Evolutionary conservation across 1,284 basidiomycete species (phyloP).

Genomic region (Porodaedalea pini): DNA sequence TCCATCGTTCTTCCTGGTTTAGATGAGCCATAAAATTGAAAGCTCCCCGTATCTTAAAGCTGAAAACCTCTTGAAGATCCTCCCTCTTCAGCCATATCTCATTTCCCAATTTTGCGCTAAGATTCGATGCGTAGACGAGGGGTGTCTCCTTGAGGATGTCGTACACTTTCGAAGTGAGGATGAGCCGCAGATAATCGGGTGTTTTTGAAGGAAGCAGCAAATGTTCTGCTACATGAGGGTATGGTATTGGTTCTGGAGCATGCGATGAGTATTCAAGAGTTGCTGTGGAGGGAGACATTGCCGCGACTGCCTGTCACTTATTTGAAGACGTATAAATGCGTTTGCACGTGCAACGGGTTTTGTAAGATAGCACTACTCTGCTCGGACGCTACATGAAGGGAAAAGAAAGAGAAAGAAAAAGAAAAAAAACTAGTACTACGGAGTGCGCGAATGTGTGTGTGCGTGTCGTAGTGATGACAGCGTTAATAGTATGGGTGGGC

Average conservation of each 20-base stretch:
- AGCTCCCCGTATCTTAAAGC: constrained; percentile 97
- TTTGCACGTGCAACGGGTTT: no score
- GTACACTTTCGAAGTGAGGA: constrained; percentile 92
- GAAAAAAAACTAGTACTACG: no score
- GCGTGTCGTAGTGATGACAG: no score
- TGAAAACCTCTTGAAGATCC: constrained; percentile 96
- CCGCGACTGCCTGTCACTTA: no score
- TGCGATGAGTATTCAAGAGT: constrained; percentile 66
- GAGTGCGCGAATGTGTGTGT: no score
- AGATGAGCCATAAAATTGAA: constrained; percentile 99
- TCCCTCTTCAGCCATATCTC: constrained; percentile 95
- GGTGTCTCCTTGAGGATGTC: constrained; percentile 92
- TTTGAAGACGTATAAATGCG: no score
- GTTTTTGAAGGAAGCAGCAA: constrained; percentile 64
- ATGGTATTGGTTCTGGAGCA: constrained; percentile 60
- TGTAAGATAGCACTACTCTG: no score
- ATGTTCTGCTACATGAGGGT: constrained; percentile 66
- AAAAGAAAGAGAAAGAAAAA: no score
- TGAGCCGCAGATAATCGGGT: constrained; percentile 93
- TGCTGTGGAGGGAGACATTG: constrained; percentile 15
- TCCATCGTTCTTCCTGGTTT: constrained; percentile 87
- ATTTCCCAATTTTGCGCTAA: constrained; percentile 86
- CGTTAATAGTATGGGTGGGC: no score
- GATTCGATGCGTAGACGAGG: constrained; percentile 79
- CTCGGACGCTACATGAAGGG: no score